These are phyloP conservation scores for Pseudonectria foliicola DNA, from an alignment of 2,329 filamentous ascomycete species.

Conservation along the genomic window DNA sequence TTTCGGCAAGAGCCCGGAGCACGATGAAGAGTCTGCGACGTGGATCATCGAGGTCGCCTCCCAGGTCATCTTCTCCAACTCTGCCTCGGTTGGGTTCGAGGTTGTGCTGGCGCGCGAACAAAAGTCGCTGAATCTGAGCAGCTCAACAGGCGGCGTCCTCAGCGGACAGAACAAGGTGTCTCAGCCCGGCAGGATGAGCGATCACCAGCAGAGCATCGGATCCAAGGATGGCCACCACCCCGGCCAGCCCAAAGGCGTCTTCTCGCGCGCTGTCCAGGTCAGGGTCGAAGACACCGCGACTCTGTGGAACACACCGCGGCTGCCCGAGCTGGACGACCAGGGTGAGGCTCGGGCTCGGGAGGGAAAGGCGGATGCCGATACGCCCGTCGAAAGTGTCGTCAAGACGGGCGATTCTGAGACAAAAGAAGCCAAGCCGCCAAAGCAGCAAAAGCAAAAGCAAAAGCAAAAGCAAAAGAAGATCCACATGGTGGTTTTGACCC, in stretches of 20 bases:
- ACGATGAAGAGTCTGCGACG: conserved; percentile 53
- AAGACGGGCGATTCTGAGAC: conserved; percentile 27
- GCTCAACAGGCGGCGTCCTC: conserved; percentile 38
- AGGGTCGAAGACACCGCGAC: conserved; percentile 81
- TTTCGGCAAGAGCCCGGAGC: conserved; percentile 38
- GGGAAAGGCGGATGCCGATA: conserved; percentile 19
- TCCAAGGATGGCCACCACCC: conserved; percentile 52
- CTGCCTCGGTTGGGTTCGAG: conserved; percentile 83
- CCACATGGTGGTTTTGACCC: conserved; percentile 86
- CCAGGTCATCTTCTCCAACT: conserved; percentile 88
- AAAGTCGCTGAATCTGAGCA: conserved; percentile 65
- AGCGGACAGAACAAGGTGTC: conserved; percentile 41
- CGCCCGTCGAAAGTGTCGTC: conserved; percentile 27
- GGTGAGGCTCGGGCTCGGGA: conserved; percentile 22
- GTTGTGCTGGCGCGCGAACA: conserved; percentile 79
- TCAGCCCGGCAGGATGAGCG: conserved; percentile 65
- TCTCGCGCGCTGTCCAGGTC: conserved; percentile 71
- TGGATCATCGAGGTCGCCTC: conserved; percentile 92
- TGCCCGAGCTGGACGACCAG: conserved; percentile 58
- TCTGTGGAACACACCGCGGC: conserved; percentile 84
- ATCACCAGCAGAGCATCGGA: conserved; percentile 61
- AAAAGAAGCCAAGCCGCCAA: conserved; percentile 21
- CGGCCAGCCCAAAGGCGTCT: conserved; percentile 67
- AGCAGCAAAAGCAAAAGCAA: conserved; percentile 72
- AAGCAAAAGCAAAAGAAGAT: conserved; percentile 66